A percentile compares a stretch with the other conserved stretches of the same genome.
These are phyloP conservation scores for Berberis vulgaris DNA, from an alignment of 164 flowering plant species.

Conservation along the genomic window DNA sequence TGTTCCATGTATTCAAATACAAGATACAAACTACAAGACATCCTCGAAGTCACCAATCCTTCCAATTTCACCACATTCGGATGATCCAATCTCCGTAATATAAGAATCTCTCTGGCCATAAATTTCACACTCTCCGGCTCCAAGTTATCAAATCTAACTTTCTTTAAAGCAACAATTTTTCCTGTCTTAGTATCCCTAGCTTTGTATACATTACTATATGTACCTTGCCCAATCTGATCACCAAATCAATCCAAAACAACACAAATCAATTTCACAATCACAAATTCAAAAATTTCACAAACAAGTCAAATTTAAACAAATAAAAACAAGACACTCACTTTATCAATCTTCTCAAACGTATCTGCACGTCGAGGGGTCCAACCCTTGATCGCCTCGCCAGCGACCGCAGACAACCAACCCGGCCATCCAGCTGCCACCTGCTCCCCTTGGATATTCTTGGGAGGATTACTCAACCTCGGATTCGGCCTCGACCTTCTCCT, in stretches of 20 bases:
- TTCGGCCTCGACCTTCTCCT: constrained; percentile 27
- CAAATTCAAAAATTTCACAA: not conserved
- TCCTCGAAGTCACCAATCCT: constrained; percentile 43
- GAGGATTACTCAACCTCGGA: constrained; percentile 31
- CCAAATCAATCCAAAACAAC: constrained; percentile 2
- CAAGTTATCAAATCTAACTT: constrained; percentile 45
- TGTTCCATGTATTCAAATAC: constrained; percentile 85
- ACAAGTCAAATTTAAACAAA: not conserved
- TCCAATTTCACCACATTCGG: constrained; percentile 32
- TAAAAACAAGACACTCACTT: constrained; percentile 16
- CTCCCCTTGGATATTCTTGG: constrained; percentile 38
- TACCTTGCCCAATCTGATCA: constrained; percentile 65
- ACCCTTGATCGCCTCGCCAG: constrained; percentile 48
- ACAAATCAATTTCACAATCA: not conserved
- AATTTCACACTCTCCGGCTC: constrained; percentile 60
- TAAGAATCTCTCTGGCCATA: constrained; percentile 87
- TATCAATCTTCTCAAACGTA: constrained; percentile 42
- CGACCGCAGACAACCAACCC: constrained; percentile 46
- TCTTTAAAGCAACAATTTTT: constrained; percentile 48
- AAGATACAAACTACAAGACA: constrained; percentile 46
- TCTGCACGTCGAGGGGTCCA: constrained; percentile 50
- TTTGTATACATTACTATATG: constrained; percentile 73
- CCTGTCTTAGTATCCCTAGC: constrained; percentile 49
- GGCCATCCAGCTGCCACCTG: constrained; percentile 65
- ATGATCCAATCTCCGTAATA: constrained; percentile 32